Evolutionary conservation across 352 stramenopile genomes (phyloP), one percentile per base, ranked within the genome.

Genomic region (Pythium plurisporium): DNA sequence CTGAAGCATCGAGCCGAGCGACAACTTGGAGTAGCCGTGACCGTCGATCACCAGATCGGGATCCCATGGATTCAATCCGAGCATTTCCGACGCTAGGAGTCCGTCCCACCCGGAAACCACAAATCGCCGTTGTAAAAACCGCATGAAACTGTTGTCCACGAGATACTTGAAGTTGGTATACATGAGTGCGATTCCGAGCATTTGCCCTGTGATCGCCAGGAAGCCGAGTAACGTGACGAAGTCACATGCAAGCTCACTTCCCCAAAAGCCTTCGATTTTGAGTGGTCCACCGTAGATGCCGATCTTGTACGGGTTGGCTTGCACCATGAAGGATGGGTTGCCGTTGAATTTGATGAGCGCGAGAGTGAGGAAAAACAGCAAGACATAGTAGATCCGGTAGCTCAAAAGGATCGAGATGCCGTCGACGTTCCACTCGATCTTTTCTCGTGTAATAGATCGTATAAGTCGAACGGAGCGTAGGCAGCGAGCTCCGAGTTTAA

Each of bases 161-260:
- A 70, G 63, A 27, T 62, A 65, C 5, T 62, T 66, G 53, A 74
- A 84, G 8, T 65, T 63, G 22, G 72, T 82, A 43, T 46, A 42
- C 25, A 37, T 22, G 11, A 59, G 23, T 17, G 78, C 30, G 45
- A 79, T 65, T 8, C 72, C 62, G 11, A 74, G 59, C 29, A 72
- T 30, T 10, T 50, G 17, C 1, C 72, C 65, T 26, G 33, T 52
- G 31, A 72, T 25, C 41, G 62, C 65, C n/a, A 85, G 55, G 1
- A 82, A 48, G 3, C 56, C 64, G 0, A 79, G 55, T n/a, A 81
- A 57, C 10, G 77, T 62, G 10, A 64, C 48, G 30, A 82, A 66
- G 41, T 87, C 76, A n/a, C 71, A 72, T 25, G 77, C 73, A 44
- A 84, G 69, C 38, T 87, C 76, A 30, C 64, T 87, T 10, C 62